Base-by-base conservation (phyloP, 2,329 filamentous ascomycete species). In the Didymella sp. region DNA sequence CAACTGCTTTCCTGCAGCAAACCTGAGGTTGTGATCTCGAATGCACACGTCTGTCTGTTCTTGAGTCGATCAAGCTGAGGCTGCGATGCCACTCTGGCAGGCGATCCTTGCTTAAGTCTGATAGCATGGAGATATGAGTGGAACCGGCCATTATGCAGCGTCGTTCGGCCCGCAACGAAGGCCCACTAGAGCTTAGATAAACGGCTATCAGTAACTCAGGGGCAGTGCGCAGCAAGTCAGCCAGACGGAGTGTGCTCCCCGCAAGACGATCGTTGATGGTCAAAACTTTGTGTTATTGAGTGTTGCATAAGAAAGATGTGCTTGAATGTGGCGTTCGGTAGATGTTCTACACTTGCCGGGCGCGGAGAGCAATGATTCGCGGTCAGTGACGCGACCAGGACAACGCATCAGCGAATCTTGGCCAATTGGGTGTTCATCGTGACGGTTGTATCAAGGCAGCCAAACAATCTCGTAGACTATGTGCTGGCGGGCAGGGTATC, bases 321-420 rank as follows among this genome's bases (percentile, higher is more conserved):
- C 54, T 48, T 57, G 48, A 37, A 35, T 57, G 49, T 52, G 54
- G 54, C 54, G 54, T 44, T 48, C 54, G 48, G 54, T 50, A 57
- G n/a, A 51, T 43, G 42, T 42, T 37, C 21, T 30, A n/a, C 17
- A 41, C 30, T 19, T 48, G 47, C 47, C 53, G 42, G 42, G 22
- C 24, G 38, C 49, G 35, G 28, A 49, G n/a, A 49, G 54, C 30
- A 48, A 35, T 60, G 54, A 58, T 57, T 52, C 51, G 64, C 59
- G 58, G 62, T 60, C 56, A 63, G 66, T 66, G 65, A 66, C 62
- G 66, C 64, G 58, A 62, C 57, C 24, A 53, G 59, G 64, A 63
- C 67, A 69, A 62, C 67, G 64, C 67, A 69, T 66, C 64, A 52
- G 42, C 17, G 13, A 25, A 9, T 22, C 22, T 40, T 43, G 52